Base-by-base conservation (phyloP, 1,139 yeast species). In the Sugiyamaella paludigena region DNA sequence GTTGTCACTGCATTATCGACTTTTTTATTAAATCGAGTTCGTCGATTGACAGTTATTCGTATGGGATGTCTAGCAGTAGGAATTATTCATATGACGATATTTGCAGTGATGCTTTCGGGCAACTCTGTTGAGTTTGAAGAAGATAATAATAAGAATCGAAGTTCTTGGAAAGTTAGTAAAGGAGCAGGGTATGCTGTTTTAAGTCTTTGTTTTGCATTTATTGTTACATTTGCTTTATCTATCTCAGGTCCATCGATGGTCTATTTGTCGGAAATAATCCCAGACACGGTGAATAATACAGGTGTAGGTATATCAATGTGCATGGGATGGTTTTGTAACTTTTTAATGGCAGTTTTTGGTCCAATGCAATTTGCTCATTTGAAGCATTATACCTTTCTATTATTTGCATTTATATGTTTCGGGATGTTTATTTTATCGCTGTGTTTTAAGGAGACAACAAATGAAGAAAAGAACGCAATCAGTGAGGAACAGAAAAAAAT, bases 301-400 rank as follows among this genome's bases (percentile, higher is more conserved):
- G 84, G 84, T 0, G 68, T 78, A 29, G 74, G 84, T 0, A 54
- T 80, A 2, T 77, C 83, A 43, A 73, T 80, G 70, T 68, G 78
- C 30, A 62, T 71, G 2, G 79, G 83, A 1, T 82, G 85, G 84
- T 57, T 73, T 0, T 58, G 73, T 30, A 77, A 74, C 54, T 75
- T 77, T 24, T 45, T 50, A 1, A 35, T 64, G 15, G 58, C 68
- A 2, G 49, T 58, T 15, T 16, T 46, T 4, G 55, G 61, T 7
- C 85, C 86, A 0, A 44, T 68, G 0, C 52, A 74, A 34, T 65
- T 81, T 49, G 50, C 51, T 4, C 29, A 29, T 13, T 12, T 52
- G 30, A 40, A 36, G n/a, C 41, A 47, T 36, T 38, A 24, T 19
- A 41, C 47, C 2, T 53, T 52, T 35, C 36, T 52, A 19, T 33